Evolutionary conservation across 805 yeast genomes (phyloP).

Genomic region (Candida ortonii): DNA sequence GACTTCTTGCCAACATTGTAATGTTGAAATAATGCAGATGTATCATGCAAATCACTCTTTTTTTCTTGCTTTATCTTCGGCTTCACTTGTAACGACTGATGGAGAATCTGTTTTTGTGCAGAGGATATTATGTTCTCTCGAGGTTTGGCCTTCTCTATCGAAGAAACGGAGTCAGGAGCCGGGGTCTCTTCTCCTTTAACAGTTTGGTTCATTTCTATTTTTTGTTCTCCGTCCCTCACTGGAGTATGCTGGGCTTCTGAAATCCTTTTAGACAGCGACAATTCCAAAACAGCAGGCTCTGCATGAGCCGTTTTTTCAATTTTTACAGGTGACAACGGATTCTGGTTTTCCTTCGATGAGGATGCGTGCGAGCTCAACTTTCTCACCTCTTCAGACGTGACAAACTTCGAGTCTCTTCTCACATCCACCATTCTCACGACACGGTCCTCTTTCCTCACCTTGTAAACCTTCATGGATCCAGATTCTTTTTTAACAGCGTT

Average conservation of each 20-base stretch:
- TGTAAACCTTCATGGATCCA: constrained; percentile 17
- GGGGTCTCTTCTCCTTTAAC: no score
- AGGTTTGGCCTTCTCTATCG: constrained; percentile 3
- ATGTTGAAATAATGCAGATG: constrained; percentile 1
- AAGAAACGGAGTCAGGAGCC: no score
- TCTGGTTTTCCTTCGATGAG: constrained; percentile 9
- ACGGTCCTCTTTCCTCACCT: constrained; percentile 23
- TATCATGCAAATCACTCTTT: background rate
- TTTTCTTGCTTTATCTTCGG: constrained; percentile 2
- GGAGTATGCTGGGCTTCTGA: no score
- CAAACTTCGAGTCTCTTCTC: constrained; percentile 19
- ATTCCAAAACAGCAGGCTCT: no score
- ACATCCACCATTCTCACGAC: constrained; percentile 19
- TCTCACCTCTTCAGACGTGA: constrained; percentile 22
- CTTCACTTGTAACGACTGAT: constrained; percentile 6
- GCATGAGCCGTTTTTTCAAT: no score
- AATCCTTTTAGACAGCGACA: no score
- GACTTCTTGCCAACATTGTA: constrained; percentile 13
- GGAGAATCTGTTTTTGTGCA: constrained; percentile 2
- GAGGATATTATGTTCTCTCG: background rate
- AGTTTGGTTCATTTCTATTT: no score
- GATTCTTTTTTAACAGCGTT: constrained; percentile 6
- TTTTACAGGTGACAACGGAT: no score
- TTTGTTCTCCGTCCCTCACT: no score
- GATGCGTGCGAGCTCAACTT: constrained; percentile 13